Evolutionary conservation across 148 eudicot genomes (phyloP), one percentile per base, ranked within the genome.

Genomic region (Spergularia bocconei): DNA sequence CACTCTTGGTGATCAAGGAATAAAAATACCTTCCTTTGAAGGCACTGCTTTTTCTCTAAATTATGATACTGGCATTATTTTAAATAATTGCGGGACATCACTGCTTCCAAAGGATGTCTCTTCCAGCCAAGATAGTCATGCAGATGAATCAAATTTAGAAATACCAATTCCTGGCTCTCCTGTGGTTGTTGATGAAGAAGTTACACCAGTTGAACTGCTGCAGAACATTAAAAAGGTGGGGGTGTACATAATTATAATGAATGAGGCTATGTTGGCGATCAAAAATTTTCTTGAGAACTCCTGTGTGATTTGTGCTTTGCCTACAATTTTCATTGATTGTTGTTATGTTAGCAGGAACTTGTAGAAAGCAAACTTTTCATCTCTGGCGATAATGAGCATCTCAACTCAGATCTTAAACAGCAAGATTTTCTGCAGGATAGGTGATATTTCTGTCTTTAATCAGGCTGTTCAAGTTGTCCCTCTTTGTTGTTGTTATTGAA

Each of bases 401-500:
- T 71, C 70, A 65, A 61, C 81, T 79, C 87, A 66, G 79, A 84
- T 78, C 16, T 71, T 83, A 78, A 79, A 70, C 70, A 70, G 78
- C 84, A 85, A 80, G 73, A 66, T 55, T 60, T 76, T 80, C 73
- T 78, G 72, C 81, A 75, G 29, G 88, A 88, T 83, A 83, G 97
- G 95, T 90, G 82, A 65, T 74, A 39, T 33, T 68, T 67, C 57
- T 67, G 65, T 54, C 25, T 36, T 19, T 58, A 39, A 44, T 44
- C 48, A 44, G 7, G 10, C 48, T 44, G 10, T 44, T 44, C 10
- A 44, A 44, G 48, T 6, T 44, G 7, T 44, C 48, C 6, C 48
- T 44, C 48, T 44, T 44, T 44, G 48, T 44, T 44, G 48, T 20
- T 25, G n/a, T 17, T 15, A 17, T 73, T 7, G 20, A 29, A 21